phyloP scores from a whole-genome alignment of 2,329 filamentous ascomycete genomes.

The Microcyclospora pomicola region DNA sequence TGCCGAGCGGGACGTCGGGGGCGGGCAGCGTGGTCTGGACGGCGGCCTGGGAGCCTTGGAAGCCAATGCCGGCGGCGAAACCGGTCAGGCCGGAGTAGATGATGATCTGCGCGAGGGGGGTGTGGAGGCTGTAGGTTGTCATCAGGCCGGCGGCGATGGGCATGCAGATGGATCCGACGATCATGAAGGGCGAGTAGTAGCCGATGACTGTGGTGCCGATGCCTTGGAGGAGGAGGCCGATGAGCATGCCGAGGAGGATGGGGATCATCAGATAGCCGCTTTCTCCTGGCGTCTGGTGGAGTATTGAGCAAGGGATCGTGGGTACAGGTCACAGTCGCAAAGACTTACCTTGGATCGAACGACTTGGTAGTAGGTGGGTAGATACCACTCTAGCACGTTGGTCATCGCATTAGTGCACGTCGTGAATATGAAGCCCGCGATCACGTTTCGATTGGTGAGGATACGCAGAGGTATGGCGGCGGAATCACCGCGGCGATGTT shows the following conservation, averaged over 20 bases:
- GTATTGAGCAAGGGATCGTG: too few species aligned
- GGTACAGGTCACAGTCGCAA: too few species aligned
- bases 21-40: conserved; percentile 25
- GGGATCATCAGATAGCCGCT: conserved; percentile 7
- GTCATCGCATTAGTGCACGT: conserved; percentile 2
- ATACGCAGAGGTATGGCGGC: conserved; percentile 24
- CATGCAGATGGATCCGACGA: conserved; percentile 26
- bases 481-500: conserved; percentile 18
- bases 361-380: conserved; percentile 25
- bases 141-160: conserved; percentile 31
- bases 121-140: conserved; percentile 26
- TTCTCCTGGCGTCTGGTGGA: conserved; percentile 1
- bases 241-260: conserved; percentile 6
- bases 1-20: conserved; percentile 26
- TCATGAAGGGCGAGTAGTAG: conserved; percentile 35
- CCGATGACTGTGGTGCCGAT: conserved; percentile 18
- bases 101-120: conserved; percentile 21
- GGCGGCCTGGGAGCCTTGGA: conserved; percentile 29
- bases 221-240: conserved; percentile 5
- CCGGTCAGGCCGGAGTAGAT: conserved; percentile 18
- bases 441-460: conserved; percentile 17
- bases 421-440: conserved; percentile 9
- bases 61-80: conserved; percentile 29
- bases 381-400: conserved; percentile 7
- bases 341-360: conserved; percentile 5